A percentile compares a stretch with the other conserved stretches of the same genome.
Conservation (phyloP, 2,329 filamentous ascomycete genomes). For the Fusarium concolor region DNA sequence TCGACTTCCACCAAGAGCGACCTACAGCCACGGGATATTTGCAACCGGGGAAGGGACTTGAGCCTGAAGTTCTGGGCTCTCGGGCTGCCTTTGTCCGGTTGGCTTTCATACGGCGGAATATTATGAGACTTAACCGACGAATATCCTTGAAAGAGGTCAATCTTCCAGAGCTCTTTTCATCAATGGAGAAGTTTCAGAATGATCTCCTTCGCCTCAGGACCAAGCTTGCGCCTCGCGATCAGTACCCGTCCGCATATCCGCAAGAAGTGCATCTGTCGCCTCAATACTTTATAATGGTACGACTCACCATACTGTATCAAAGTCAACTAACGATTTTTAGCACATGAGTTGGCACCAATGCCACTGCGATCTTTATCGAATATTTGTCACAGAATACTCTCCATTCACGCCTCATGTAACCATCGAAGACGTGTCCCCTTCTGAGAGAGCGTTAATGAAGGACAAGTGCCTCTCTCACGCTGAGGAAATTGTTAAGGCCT, state of each 20-base stretch:
- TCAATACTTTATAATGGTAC: constrained; percentile 41
- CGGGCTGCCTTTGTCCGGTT: constrained; percentile 44
- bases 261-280: constrained; percentile 35
- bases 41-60: constrained; percentile 43
- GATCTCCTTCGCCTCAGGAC: constrained; percentile 42
- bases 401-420: constrained; percentile 54
- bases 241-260: constrained; percentile 34
- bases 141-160: constrained; percentile 44
- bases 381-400: constrained; percentile 55
- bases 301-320: background rate
- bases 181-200: constrained; percentile 45
- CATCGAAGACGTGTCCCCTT: constrained; percentile 46
- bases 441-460: constrained; percentile 42
- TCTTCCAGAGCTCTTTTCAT: constrained; percentile 39
- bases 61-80: constrained; percentile 39
- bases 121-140: constrained; percentile 43
- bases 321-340: constrained; percentile 8
- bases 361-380: constrained; percentile 58
- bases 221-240: constrained; percentile 36
- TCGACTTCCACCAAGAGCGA: constrained; percentile 39
- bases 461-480: constrained; percentile 54
- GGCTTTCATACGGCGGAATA: constrained; percentile 37
- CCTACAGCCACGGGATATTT: constrained; percentile 41
- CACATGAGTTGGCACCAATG: constrained; percentile 55
- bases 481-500: constrained; percentile 51